These are phyloP conservation scores for Rhizopus arrhizus DNA, from an alignment of 371 early-diverging fungal species.

Conservation along the genomic window DNA sequence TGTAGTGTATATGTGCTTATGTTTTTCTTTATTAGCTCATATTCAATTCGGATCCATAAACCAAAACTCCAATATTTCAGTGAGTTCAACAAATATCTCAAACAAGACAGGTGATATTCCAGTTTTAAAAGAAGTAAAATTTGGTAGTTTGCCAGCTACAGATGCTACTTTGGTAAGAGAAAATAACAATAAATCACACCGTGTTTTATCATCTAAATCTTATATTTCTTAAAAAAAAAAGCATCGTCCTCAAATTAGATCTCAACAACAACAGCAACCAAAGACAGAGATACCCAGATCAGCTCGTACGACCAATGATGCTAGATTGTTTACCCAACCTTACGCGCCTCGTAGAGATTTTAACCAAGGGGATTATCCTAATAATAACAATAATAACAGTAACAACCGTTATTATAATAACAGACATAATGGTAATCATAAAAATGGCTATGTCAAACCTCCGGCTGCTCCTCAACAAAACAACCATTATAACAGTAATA, in stretches of 20 bases:
- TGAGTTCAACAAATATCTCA: slow-evolving; percentile 6
- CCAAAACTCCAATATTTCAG: slow-evolving; percentile 16
- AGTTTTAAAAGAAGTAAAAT: slow-evolving; percentile 34
- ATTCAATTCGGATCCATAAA: slow-evolving; percentile 65
- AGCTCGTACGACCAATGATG: slow-evolving; percentile 31
- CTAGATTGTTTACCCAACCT: slow-evolving; percentile 35
- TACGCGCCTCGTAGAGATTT: slow-evolving; percentile 32
- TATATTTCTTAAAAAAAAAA: slow-evolving; percentile 4
- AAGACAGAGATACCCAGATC: slow-evolving; percentile 31
- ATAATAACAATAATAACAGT: slow-evolving; percentile 9
- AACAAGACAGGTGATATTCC: slow-evolving; percentile 20
- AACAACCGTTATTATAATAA: slow-evolving; percentile 20
- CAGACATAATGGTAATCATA: slow-evolving; percentile 12
- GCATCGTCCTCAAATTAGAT: slow-evolving; percentile 15
- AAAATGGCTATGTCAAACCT: slow-evolving; percentile 4
- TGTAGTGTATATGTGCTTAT: background rate
- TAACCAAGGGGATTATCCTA: slow-evolving; percentile 20
- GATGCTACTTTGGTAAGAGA: slow-evolving; percentile 34
- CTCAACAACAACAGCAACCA: slow-evolving; percentile 17
- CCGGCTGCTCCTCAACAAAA: background rate
- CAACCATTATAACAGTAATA: slow-evolving; percentile 11
- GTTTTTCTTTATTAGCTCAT: slow-evolving; percentile 22
- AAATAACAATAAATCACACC: background rate
- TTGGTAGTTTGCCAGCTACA: slow-evolving; percentile 47
- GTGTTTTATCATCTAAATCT: background rate